Base-by-base conservation (phyloP, 352 stramenopile species). In the Phytophthora uliginosa region DNA sequence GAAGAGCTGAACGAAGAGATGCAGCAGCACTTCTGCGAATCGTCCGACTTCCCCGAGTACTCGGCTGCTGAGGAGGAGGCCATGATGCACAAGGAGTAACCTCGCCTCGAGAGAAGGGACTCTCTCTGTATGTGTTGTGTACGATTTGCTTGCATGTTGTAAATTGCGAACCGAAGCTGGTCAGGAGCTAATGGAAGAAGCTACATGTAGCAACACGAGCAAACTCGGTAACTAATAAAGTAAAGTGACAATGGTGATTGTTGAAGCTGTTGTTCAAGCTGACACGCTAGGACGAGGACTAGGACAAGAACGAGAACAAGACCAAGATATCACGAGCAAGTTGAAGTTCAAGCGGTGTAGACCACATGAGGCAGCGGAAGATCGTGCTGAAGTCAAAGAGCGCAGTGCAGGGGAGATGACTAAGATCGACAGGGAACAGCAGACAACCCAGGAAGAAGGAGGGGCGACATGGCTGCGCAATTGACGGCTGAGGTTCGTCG, bases 11-110 rank as follows among this genome's bases (percentile, higher is more conserved):
- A 79, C 28, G 56, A 59, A 45, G 66, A 83, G 38, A 84, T 89
- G 56, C 58, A 81, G 42, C 42, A 55, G 31, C 38, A 72, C 53
- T 94, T 92, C 64, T 93, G 78, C 18, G 78, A 88, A 67, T 73
- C 83, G 17, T 90, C 87, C 10, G 85, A 93, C 67, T 93, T 91
- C 62, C 85, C 85, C 0, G 87, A 94, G 59, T 79, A 76, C 28
- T 63, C 68, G 17, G 66, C 76, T 10, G 71, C 72, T 1, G 63
- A 89, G 53, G 84, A 94, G 34, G 87, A 93, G 47, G 74, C 76
- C 12, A 79, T 91, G n/a, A 67, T 84, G 31, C 69, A 74, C 33
- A 74, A 71, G 28, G 8, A 47, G 82, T 64, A 80, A 50, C 60
- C 48, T 34, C 36, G 54, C 59, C 20, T 40, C 31, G 8, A 40